Percentiles rank a stretch among this genome's conserved stretches.
phyloP scores from a whole-genome alignment of 2,329 filamentous ascomycete genomes.

The Alternaria triticina region DNA sequence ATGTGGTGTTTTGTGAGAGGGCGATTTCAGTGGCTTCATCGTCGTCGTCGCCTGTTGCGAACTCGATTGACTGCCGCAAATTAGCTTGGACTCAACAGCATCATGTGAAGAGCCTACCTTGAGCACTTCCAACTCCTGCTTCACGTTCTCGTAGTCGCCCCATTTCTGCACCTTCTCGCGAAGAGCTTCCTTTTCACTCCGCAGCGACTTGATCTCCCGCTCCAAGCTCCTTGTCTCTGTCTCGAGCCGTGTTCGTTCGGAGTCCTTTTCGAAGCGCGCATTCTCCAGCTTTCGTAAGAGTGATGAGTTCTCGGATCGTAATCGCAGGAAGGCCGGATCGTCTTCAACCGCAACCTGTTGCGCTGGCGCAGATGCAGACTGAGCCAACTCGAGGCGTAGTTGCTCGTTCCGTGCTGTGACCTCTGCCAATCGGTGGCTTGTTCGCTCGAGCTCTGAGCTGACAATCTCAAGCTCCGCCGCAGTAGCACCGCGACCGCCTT shows the following conservation, averaged over 20 bases:
- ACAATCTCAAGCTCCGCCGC: constrained; percentile 94
- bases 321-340: constrained; percentile 84
- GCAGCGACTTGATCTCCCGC: constrained; percentile 74
- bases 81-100: constrained; percentile 11
- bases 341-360: constrained; percentile 76
- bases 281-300: constrained; percentile 88
- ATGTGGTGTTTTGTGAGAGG: constrained; percentile 55
- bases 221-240: constrained; percentile 78
- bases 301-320: constrained; percentile 92
- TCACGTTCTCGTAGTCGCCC: constrained; percentile 94
- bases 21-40: constrained; percentile 46
- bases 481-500: constrained; percentile 68
- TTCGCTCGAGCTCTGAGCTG: constrained; percentile 87
- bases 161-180: constrained; percentile 85
- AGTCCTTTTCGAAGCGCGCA: constrained; percentile 81
- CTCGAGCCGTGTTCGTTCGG: constrained; percentile 77
- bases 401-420: constrained; percentile 95
- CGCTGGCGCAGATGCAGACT: constrained; percentile 75
- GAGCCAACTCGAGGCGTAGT: constrained; percentile 85
- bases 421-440: constrained; percentile 84
- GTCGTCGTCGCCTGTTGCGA: constrained; percentile 83
- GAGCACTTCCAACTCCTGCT: constrained; percentile 92
- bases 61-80: constrained; percentile 77
- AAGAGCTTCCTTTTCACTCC: constrained; percentile 80
- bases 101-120: constrained; percentile 59